A percentile compares a stretch with the other conserved stretches of the same genome.
phyloP scores from a whole-genome alignment of 306 rosid genomes.

The Cicer arietinum region DNA sequence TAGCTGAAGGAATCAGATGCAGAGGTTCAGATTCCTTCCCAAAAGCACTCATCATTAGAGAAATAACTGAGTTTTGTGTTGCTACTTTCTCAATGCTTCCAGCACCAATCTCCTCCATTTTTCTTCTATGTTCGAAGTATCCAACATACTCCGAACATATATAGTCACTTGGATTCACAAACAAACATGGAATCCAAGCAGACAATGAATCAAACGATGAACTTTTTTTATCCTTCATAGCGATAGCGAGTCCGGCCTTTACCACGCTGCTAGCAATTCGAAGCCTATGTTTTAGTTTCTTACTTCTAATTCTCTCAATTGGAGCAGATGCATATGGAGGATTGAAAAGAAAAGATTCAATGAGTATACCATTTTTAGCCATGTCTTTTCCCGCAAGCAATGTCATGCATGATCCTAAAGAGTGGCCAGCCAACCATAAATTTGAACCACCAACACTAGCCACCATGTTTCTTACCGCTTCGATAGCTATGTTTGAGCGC shows the following conservation, averaged over 20 bases:
- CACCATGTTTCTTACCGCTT: conserved; percentile 73
- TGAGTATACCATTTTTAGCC: conserved; percentile 66
- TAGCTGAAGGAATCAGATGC: conserved; percentile 94
- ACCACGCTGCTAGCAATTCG: conserved; percentile 77
- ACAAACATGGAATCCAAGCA: conserved; percentile 76
- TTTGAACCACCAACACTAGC: conserved; percentile 69
- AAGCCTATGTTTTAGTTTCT: conserved; percentile 73
- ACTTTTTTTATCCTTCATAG: conserved; percentile 67
- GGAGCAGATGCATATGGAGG: conserved; percentile 88
- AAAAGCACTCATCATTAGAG: conserved; percentile 63
- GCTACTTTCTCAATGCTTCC: conserved; percentile 83
- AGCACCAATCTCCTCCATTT: conserved; percentile 85
- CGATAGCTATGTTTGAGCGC: conserved; percentile 77
- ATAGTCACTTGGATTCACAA: conserved; percentile 80
- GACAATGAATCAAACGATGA: conserved; percentile 56
- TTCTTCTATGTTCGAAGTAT: conserved; percentile 83
- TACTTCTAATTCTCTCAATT: conserved; percentile 73
- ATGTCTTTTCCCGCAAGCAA: conserved; percentile 84
- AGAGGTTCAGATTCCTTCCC: conserved; percentile 79
- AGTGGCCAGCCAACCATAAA: conserved; percentile 93
- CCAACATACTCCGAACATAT: conserved; percentile 83
- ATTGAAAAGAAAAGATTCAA: conserved; percentile 83
- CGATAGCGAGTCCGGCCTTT: conserved; percentile 79
- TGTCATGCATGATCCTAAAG: conserved; percentile 91
- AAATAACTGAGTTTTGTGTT: conserved; percentile 73